Evolutionary conservation across 2,329 filamentous ascomycete genomes (phyloP).

Genomic region (Penicillium hordei): DNA sequence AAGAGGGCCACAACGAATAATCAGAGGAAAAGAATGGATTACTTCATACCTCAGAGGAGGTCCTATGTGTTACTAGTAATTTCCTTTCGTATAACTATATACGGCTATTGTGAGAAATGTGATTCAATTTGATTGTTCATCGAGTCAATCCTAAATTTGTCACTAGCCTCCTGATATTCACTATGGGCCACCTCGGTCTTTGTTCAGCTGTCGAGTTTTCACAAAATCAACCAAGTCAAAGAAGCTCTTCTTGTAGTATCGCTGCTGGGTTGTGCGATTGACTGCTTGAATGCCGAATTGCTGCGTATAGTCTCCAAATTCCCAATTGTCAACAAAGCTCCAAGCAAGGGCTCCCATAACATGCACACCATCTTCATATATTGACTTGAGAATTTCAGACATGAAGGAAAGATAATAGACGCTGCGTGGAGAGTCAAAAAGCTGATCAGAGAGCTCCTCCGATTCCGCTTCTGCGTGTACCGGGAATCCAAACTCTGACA

Average conservation of each 20-base stretch:
- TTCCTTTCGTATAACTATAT: too few species aligned
- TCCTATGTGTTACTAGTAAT: background rate
- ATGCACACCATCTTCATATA: conserved; percentile 57
- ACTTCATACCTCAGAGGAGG: background rate
- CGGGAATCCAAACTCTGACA: conserved; percentile 60
- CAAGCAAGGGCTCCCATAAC: conserved; percentile 57
- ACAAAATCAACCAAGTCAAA: conserved; percentile 59
- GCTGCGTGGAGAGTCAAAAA: conserved; percentile 55
- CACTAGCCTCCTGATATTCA: background rate
- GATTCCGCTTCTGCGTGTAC: conserved; percentile 51
- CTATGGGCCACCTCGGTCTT: background rate
- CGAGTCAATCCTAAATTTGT: background rate
- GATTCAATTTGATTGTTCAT: background rate
- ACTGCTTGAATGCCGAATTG: conserved; percentile 60
- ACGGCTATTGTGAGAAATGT: background rate
- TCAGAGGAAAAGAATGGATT: background rate
- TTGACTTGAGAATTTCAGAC: conserved; percentile 55
- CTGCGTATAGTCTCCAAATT: conserved; percentile 52
- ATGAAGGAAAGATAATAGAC: conserved; percentile 58
- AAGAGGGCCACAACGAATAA: background rate
- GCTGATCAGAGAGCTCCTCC: conserved; percentile 48
- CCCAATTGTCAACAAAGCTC: conserved; percentile 56
- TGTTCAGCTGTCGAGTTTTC: conserved; percentile 14
- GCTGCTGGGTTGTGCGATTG: conserved; percentile 53
- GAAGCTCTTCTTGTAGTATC: conserved; percentile 59